Base-by-base conservation (phyloP, 305 asterid genomes). In the Euphrasia arctica region DNA sequence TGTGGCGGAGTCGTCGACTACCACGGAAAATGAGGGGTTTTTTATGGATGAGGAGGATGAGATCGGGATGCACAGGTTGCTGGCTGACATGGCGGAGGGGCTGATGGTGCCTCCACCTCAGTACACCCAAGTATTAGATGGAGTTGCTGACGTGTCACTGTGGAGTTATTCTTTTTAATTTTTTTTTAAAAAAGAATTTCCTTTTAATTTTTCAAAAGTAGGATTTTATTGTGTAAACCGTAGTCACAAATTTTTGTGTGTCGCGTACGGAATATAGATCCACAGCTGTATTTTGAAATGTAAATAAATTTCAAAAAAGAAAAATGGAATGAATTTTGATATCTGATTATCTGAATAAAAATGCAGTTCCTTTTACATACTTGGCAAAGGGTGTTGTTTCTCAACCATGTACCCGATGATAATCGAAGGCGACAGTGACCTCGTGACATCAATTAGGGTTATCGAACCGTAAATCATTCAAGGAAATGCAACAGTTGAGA, bases 61-160 rank as follows among this genome's bases (percentile, higher is more conserved):
- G 51, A 83, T 77, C 12, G 89, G 72, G 9, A 83, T 82, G 94
- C 83, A 83, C 8, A 80, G 77, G 31, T 65, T 88, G 83, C 63
- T 79, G 69, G 47, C 62, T 0, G 57, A 75, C 52, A 67, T 88
- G 94, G 96, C 94, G 0, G 86, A 88, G 72, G 94, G 91, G 43
- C 31, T 85, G 77, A 85, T 83, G 91, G 32, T 82, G 27, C 84
- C 96, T 31, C 91, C 89, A 3, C 86, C 82, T 5, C 68, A 25
- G 55, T 41, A 36, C 45, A 61, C 14, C 60, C 52, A 73, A 61
- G 68, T 64, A 61, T 69, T 73, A 77, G 86, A 62, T 3, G 10
- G 13, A 3, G 12, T n/a, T 66, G 69, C 65, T 65, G 86, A 80
- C 69, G 75, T 79, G 80, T 43, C 79, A 3, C 56, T 87, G 36